Conservation (phyloP, 1,284 basidiomycete species). For the Takashimella tepidaria region DNA sequence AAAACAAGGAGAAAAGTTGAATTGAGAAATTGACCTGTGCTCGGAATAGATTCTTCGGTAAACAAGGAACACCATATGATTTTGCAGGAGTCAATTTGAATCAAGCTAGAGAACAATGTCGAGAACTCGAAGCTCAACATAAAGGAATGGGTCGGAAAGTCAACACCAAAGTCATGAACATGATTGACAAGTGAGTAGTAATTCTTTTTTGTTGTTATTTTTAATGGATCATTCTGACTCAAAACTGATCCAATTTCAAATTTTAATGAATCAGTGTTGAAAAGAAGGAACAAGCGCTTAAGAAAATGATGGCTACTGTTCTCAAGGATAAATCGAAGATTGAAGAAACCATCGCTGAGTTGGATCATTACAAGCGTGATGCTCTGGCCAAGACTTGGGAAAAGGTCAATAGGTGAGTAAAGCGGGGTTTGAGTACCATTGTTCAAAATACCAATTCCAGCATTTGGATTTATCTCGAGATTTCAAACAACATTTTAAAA, state of each 20-base stretch:
- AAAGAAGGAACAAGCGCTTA: slow-evolving; percentile 81
- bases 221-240: too few species aligned
- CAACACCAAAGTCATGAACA: slow-evolving; percentile 91
- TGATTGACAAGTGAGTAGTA: slow-evolving; percentile 77
- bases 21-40: neutral
- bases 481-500: too few species aligned
- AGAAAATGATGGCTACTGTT: slow-evolving; percentile 84
- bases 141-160: slow-evolving; percentile 90
- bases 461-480: too few species aligned
- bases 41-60: slow-evolving; percentile 62
- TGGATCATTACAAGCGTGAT: slow-evolving; percentile 91
- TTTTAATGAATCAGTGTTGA: too few species aligned
- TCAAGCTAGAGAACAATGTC: slow-evolving; percentile 61
- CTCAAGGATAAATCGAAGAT: slow-evolving; percentile 95
- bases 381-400: slow-evolving; percentile 91
- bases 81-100: slow-evolving; percentile 68
- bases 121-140: slow-evolving; percentile 73
- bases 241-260: too few species aligned
- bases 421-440: slow-evolving; percentile 53
- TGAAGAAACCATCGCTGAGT: slow-evolving; percentile 85
- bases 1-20: neutral
- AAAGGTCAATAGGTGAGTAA: slow-evolving; percentile 92
- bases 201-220: neutral
- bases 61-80: slow-evolving; percentile 74
- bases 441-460: too few species aligned